Conservation (phyloP, 441 rosid species). For the Viola pubescens region DNA sequence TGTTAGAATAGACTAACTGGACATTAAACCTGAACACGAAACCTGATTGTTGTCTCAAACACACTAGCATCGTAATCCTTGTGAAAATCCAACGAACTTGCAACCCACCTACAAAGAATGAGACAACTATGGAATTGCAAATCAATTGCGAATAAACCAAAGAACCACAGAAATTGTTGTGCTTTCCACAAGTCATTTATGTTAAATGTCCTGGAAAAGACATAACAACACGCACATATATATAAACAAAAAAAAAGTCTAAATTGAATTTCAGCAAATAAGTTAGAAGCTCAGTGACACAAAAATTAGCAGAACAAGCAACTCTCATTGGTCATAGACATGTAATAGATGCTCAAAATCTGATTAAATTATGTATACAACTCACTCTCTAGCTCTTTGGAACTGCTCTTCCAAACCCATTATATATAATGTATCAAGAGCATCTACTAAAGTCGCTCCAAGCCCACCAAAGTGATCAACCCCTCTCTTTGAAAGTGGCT, state of each 20-base stretch:
- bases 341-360: background rate
- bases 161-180: no score
- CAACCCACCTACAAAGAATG: constrained; percentile 77
- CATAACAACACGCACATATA: no score
- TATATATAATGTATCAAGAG: constrained; percentile 85
- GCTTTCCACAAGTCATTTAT: no score
- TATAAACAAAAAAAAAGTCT: no score
- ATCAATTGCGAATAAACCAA: no score
- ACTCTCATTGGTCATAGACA: no score
- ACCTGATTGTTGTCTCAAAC: constrained; percentile 99
- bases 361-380: background rate
- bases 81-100: constrained; percentile 78
- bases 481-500: constrained; percentile 93
- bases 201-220: no score
- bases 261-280: no score
- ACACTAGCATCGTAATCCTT: constrained; percentile 91
- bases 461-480: constrained; percentile 93
- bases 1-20: constrained; percentile 21
- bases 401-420: constrained; percentile 95
- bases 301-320: no score
- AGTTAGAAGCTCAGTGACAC: no score
- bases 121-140: background rate
- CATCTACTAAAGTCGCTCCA: constrained; percentile 88
- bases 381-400: constrained; percentile 92
- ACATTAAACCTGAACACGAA: constrained; percentile 65